phyloP scores from a whole-genome alignment of 192 early-diverging fungal species.

The Backusella sp. region DNA sequence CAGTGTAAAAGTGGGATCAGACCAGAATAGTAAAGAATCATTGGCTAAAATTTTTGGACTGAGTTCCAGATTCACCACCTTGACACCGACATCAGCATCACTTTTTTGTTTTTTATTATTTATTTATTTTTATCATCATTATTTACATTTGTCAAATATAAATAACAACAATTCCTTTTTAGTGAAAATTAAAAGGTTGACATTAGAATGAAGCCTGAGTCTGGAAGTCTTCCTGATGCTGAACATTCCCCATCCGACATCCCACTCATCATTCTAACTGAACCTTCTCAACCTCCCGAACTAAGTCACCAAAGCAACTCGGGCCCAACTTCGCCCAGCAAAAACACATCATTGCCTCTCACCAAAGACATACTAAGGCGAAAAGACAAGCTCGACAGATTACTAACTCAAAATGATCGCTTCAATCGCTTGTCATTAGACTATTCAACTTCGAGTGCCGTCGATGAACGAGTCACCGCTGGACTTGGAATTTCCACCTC shows the following conservation, averaged over 20 bases:
- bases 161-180: not conserved
- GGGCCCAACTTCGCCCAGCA: not conserved
- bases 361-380: slow-evolving; percentile 26
- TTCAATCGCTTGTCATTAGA: slow-evolving; percentile 2
- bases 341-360: slow-evolving; percentile 26
- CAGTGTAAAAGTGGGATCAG: too few relatives aligned
- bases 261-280: slow-evolving; percentile 5
- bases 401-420: slow-evolving; percentile 2
- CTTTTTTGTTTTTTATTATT: not conserved
- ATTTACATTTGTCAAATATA: not conserved
- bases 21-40: too few relatives aligned
- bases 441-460: slow-evolving; percentile 1
- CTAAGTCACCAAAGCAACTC: not conserved
- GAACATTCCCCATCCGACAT: not conserved
- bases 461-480: slow-evolving; percentile 22
- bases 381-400: slow-evolving; percentile 30
- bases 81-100: not conserved
- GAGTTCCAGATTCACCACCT: too few relatives aligned
- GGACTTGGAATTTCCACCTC: slow-evolving; percentile 20
- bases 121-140: not conserved
- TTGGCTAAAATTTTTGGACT: too few relatives aligned
- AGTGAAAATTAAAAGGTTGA: not conserved
- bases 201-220: not conserved
- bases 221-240: not conserved
- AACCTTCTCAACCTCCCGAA: not conserved